Base-by-base conservation (phyloP, 345 rosid genomes). In the Noccaea bulbosa region DNA sequence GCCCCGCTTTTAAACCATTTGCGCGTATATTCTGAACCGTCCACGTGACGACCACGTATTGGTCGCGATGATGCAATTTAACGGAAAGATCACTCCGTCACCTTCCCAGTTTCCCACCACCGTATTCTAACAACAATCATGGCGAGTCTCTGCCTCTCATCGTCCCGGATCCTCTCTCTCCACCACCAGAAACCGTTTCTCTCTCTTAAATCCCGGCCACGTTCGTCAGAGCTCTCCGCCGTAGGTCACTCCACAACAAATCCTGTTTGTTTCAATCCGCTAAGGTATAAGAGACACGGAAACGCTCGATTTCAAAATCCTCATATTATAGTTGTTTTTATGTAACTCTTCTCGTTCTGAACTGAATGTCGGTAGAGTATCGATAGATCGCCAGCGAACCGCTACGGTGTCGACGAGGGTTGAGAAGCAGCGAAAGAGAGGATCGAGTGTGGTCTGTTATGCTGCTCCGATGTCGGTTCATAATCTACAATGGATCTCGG, bases 401-500 rank as follows among this genome's bases (percentile, higher is more conserved):
- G 35, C 44, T 74, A 52, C 46, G 64, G 43, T 51, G 35, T 22
- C n/a, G 8, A n/a, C 34, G 72, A 73, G 11, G 43, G 52, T 49
- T 47, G 79, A 45, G 73, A 75, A 58, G 80, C 82, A 60, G 78
- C 62, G 57, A 55, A 72, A 82, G 35, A 83, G 88, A 78, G 82
- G 86, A 68, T 79, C 69, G 2, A 68, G 87, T 61, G 83, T 81
- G 46, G 88, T 91, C 46, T 91, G 95, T 63, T 82, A 69, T 50
- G 87, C 94, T 39, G 80, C 82, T 47, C 85, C 88, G 34, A 45
- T 91, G 48, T 58, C 84, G 22, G 58, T 71, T 17, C 78, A 49
- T 32, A 89, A 76, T 75, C 81, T 94, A 50, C 97, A 88, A 80
- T 91, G 85, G 96, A 77, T 94, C 78, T 85, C 95, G 11, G 41